Conservation (phyloP, 371 early-diverging fungal genomes). For the Mortierella sp. region DNA sequence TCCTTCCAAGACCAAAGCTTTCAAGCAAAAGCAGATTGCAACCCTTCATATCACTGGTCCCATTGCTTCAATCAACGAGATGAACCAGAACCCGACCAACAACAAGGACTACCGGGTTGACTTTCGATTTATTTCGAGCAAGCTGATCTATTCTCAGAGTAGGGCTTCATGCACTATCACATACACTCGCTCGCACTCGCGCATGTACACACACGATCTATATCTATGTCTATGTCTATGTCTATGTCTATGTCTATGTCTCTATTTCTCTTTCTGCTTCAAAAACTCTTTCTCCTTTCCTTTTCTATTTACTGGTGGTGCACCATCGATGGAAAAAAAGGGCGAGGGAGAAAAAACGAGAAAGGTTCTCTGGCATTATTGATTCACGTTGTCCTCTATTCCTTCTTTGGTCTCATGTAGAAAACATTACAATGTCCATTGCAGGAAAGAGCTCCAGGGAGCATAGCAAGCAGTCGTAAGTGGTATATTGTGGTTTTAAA, state of each 20-base stretch:
- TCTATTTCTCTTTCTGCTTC: too few species aligned
- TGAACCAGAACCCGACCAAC: conserved; percentile 34
- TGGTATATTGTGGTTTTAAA: too few species aligned
- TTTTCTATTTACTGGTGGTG: neutral
- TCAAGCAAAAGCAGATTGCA: conserved; percentile 56
- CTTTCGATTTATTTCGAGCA: conserved; percentile 58
- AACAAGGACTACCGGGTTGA: conserved; percentile 38
- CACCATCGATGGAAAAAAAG: conserved; percentile 15
- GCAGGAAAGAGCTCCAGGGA: conserved; percentile 65
- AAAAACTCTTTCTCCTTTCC: too few species aligned
- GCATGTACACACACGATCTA: too few species aligned
- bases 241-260: too few species aligned
- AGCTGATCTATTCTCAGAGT: conserved; percentile 50
- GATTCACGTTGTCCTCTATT: conserved; percentile 15
- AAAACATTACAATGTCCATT: conserved; percentile 54
- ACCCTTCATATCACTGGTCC: conserved; percentile 61
- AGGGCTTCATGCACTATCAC: too few species aligned
- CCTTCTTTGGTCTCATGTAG: conserved; percentile 3
- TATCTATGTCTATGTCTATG: too few species aligned
- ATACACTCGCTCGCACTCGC: too few species aligned
- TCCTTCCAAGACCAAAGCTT: conserved; percentile 45
- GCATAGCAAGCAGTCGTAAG: conserved; percentile 58
- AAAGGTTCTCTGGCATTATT: conserved; percentile 55
- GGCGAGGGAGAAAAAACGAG: conserved; percentile 44
- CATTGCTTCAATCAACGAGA: conserved; percentile 39